Percentiles rank a stretch among this genome's conserved stretches.
Evolutionary conservation across 75 land plant species (phyloP).

Genomic region (Selaginella moellendorffii): DNA sequence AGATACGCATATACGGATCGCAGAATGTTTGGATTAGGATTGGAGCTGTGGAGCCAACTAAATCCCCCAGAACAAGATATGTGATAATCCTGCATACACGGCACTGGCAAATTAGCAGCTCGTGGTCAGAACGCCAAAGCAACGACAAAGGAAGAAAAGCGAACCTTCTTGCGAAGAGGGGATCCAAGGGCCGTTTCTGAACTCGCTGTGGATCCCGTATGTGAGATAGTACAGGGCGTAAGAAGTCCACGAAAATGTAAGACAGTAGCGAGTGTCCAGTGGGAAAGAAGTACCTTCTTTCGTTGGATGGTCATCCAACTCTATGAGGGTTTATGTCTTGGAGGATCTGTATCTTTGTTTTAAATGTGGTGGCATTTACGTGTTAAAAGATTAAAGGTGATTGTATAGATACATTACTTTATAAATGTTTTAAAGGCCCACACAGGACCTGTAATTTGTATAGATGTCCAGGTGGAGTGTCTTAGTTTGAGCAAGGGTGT

Average conservation of each 20-base stretch:
- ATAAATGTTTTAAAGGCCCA: no score
- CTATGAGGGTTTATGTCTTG: background rate
- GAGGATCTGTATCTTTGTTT: background rate
- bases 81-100: slow-evolving; percentile 24
- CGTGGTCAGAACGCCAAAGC: no score
- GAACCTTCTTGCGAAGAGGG: no score
- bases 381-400: no score
- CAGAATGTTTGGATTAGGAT: slow-evolving; percentile 50
- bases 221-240: slow-evolving; percentile 80
- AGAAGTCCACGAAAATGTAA: slow-evolving; percentile 29
- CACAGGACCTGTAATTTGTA: no score
- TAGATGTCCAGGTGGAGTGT: no score
- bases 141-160: no score
- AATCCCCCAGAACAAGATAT: slow-evolving; percentile 50
- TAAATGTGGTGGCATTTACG: background rate
- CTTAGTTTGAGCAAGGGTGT: no score
- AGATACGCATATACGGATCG: no score
- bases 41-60: slow-evolving; percentile 30
- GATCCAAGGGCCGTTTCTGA: slow-evolving; percentile 72
- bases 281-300: background rate
- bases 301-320: background rate
- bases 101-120: slow-evolving; percentile 57
- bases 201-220: slow-evolving; percentile 52
- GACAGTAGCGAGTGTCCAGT: background rate
- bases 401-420: no score